Evolutionary conservation across 2,329 filamentous ascomycete species (phyloP).

Genomic region (Sarocladiaceae sp.): DNA sequence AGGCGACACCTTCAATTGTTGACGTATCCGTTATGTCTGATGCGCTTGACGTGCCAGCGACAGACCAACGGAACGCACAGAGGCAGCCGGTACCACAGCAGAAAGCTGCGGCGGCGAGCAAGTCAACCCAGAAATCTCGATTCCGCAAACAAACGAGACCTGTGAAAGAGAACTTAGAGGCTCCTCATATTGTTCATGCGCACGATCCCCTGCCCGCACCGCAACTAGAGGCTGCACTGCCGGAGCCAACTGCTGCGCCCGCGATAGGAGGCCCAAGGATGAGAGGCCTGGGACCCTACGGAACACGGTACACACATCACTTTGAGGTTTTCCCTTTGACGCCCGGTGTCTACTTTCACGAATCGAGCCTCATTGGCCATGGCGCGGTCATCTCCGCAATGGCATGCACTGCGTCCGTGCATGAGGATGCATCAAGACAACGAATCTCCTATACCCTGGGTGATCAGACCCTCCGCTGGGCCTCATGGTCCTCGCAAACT

Average conservation of each 20-base stretch:
- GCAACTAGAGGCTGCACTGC: not conserved
- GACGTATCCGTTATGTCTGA: conserved; percentile 14
- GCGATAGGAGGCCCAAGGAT: conserved; percentile 24
- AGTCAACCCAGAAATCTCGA: conserved; percentile 20
- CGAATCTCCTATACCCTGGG: conserved; percentile 39
- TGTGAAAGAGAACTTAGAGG: conserved; percentile 38
- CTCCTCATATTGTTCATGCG: conserved; percentile 46
- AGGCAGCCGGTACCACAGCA: not conserved
- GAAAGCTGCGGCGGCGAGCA: not conserved
- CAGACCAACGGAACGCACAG: too few species aligned
- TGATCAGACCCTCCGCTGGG: conserved; percentile 46
- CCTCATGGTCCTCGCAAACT: conserved; percentile 47
- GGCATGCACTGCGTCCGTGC: not conserved
- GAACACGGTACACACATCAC: conserved; percentile 54
- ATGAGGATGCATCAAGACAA: conserved; percentile 23
- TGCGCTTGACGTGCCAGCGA: conserved; percentile 1
- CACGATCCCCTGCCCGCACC: conserved; percentile 40
- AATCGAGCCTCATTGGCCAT: conserved; percentile 51
- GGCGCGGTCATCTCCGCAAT: conserved; percentile 37
- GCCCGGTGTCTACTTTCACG: conserved; percentile 51
- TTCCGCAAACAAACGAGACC: conserved; percentile 39
- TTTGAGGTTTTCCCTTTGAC: conserved; percentile 58
- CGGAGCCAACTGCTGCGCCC: not conserved
- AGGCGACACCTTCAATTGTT: conserved; percentile 19
- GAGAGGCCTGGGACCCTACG: conserved; percentile 52